Conservation (phyloP, 148 eudicot species). For the Cornus florida region DNA sequence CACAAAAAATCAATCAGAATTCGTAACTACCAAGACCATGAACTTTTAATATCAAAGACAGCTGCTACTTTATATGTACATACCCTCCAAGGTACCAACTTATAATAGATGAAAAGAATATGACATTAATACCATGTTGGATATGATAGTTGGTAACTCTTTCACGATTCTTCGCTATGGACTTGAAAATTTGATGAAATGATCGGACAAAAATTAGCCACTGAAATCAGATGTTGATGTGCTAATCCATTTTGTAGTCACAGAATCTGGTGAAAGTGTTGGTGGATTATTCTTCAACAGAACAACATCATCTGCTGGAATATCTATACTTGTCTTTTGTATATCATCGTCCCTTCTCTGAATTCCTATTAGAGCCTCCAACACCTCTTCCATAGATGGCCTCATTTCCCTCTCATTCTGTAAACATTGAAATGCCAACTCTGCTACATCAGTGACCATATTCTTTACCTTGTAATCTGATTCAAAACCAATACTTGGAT, state of each 20-base stretch:
- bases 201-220: neutral
- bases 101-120: neutral
- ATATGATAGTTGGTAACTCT: neutral
- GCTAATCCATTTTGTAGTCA: neutral
- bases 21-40: neutral
- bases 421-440: constrained; percentile 37
- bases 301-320: neutral
- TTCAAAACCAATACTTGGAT: constrained; percentile 30
- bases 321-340: neutral
- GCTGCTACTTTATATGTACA: neutral
- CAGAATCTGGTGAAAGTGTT: constrained; percentile 6
- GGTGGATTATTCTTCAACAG: constrained; percentile 1
- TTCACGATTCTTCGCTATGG: neutral
- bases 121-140: neutral
- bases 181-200: neutral
- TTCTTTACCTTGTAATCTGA: constrained; percentile 16
- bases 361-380: constrained; percentile 18
- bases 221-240: neutral
- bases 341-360: neutral
- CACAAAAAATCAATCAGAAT: neutral
- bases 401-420: constrained; percentile 29
- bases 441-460: constrained; percentile 28
- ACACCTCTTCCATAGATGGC: constrained; percentile 39
- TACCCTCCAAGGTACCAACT: neutral
- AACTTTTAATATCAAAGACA: neutral